A percentile compares a stretch with the other conserved stretches of the same genome.
Evolutionary conservation across 805 yeast species (phyloP).

Genomic region (Myxozyma geophila): DNA sequence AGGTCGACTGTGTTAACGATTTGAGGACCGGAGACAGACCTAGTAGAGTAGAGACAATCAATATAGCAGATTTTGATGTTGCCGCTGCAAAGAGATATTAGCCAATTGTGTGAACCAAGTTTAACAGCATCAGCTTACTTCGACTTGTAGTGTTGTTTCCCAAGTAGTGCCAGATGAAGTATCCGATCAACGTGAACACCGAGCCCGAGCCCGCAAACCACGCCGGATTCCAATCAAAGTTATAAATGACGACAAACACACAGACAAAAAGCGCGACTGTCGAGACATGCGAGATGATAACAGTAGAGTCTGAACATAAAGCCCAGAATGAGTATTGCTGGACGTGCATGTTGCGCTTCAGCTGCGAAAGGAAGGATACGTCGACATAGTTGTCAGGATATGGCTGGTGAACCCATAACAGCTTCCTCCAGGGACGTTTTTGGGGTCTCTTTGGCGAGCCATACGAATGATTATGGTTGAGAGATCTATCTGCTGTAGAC

Average conservation of each 20-base stretch:
- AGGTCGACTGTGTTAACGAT: conserved; percentile 83
- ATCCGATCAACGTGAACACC: conserved; percentile 42
- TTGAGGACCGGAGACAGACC: conserved; percentile 88
- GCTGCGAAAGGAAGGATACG: conserved; percentile 74
- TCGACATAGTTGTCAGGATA: conserved; percentile 94
- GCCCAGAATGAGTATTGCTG: conserved; percentile 65
- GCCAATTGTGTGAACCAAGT: neutral
- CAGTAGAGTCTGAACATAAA: conserved; percentile 70
- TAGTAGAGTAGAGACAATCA: conserved; percentile 71
- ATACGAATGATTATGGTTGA: neutral
- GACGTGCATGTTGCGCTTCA: conserved; percentile 76
- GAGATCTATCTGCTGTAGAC: conserved; percentile 2
- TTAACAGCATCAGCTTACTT: conserved; percentile 3
- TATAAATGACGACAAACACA: conserved; percentile 63
- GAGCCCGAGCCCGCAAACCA: conserved; percentile 42
- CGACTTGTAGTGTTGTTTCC: conserved; percentile 20
- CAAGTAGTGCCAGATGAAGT: conserved; percentile 38
- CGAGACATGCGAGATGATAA: conserved; percentile 68
- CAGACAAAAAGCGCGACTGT: conserved; percentile 66
- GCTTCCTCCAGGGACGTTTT: conserved; percentile 70
- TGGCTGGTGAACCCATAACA: conserved; percentile 81
- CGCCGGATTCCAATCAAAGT: conserved; percentile 42
- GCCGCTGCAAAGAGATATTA: conserved; percentile 5
- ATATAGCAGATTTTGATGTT: conserved; percentile 60
- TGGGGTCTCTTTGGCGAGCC: neutral